Evolutionary conservation across 2,329 filamentous ascomycete species (phyloP).

Genomic region (Trichoderma polysporum): DNA sequence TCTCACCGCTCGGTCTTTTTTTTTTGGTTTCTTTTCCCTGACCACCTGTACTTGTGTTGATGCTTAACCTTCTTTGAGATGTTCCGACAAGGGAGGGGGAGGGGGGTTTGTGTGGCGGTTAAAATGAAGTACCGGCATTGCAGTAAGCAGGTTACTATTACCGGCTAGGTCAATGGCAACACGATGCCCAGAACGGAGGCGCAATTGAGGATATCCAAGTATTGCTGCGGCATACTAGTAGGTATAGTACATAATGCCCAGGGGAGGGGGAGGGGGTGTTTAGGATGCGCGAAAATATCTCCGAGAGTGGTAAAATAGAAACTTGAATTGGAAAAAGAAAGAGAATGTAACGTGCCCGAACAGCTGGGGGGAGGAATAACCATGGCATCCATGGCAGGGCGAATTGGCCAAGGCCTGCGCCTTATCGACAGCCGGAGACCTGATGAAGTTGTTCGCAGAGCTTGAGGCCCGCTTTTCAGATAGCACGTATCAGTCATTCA

Average conservation of each 20-base stretch:
- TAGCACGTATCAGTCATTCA: background rate
- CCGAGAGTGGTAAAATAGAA: background rate
- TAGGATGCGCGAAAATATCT: background rate
- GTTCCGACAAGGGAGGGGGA: background rate
- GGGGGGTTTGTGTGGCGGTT: background rate
- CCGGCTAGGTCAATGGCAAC: background rate
- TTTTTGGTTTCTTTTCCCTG: background rate
- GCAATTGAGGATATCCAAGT: background rate
- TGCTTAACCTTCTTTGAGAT: background rate
- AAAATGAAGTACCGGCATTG: conserved; percentile 12
- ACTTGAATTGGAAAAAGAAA: background rate
- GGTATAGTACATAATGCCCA: no score
- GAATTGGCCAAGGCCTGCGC: background rate
- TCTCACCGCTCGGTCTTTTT: conserved; percentile 7
- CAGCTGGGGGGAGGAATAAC: no score
- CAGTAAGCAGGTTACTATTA: background rate
- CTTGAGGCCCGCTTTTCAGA: background rate
- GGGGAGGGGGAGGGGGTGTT: background rate
- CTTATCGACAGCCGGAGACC: conserved; percentile 6
- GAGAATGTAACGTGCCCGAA: background rate
- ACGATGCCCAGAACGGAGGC: conserved; percentile 2
- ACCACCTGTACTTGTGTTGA: background rate
- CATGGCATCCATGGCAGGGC: no score
- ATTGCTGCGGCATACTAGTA: background rate
- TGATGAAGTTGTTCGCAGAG: conserved; percentile 1